Evolutionary conservation across 2,329 filamentous ascomycete species (phyloP).

Genomic region (Fusarium concolor): DNA sequence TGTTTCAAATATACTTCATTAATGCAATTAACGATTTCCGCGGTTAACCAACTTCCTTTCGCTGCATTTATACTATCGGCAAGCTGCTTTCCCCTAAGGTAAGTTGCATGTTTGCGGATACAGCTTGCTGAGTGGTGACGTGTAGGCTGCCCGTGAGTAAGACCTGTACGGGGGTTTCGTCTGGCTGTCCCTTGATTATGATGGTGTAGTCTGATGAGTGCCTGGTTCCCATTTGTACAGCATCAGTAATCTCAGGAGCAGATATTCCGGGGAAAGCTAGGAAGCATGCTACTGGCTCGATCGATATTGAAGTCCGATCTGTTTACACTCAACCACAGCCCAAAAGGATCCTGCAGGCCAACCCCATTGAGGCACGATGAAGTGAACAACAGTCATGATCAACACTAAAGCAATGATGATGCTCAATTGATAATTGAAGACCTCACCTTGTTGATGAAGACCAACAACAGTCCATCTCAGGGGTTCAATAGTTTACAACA

Average conservation of each 20-base stretch:
- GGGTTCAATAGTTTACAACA: not conserved
- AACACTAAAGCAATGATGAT: not conserved
- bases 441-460: too few species aligned
- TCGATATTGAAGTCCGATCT: constrained; percentile 3
- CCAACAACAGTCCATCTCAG: not conserved
- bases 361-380: not conserved
- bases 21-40: constrained; percentile 36
- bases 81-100: constrained; percentile 3
- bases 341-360: too few species aligned
- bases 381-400: not conserved
- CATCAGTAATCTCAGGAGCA: not conserved
- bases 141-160: constrained; percentile 5
- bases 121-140: constrained; percentile 23
- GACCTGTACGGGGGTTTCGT: constrained; percentile 1
- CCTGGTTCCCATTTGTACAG: not conserved
- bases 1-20: constrained; percentile 22
- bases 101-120: constrained; percentile 1
- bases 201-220: not conserved
- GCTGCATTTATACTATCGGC: not conserved
- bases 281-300: not conserved
- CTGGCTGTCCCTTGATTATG: too few species aligned
- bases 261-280: not conserved
- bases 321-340: not conserved
- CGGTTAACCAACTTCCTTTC: not conserved
- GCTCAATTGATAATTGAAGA: not conserved